Base-by-base conservation (phyloP, 1,284 basidiomycete species). In the Ceratobasidium sp. region DNA sequence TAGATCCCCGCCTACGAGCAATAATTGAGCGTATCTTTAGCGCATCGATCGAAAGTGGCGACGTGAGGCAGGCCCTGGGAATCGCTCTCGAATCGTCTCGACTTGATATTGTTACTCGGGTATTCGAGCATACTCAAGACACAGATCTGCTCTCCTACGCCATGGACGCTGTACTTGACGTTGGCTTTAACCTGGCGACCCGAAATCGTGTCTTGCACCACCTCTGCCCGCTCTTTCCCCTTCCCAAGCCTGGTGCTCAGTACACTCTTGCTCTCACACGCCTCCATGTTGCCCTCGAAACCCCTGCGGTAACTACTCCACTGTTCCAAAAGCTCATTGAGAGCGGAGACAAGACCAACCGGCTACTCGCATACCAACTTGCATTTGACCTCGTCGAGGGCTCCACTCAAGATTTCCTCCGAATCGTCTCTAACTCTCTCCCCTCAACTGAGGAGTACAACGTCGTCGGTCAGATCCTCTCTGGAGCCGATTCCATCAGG, bases 301-400 rank as follows among this genome's bases (percentile, higher is more conserved):
- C 91, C 74, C 87, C 91, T 5, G 85, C 88, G 0, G 84, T 95
- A 57, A 92, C 93, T 1, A 85, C 92, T 11, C 85, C 89, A 26
- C 84, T 95, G 57, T 80, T 96, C 74, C 86, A 85, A 7, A 89
- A 89, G 1, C 85, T 96, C 23, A 86, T 94, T 14, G 88, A 78
- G 49, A 77, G 76, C 52, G 74, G 30, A 7, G 74, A 77, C n/a
- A 78, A 89, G 0, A 87, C 87, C 75, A 88, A 93, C 78, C 86
- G 87, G 46, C 82, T 95, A 5, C 84, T 96, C 43, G 95, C 94
- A 1, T 97, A 95, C 80, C 96, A 98, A 80, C 90, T 98, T 79
- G 94, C 92, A 0, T 98, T 98, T 79, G 96, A 98, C 81, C 83
- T 98, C 64, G 92, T 92, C 18, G 95, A 98, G 82, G 94, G 95